These are phyloP conservation scores for Neurospora terricola DNA, from an alignment of 495 filamentous ascomycete species.

Conservation along the genomic window DNA sequence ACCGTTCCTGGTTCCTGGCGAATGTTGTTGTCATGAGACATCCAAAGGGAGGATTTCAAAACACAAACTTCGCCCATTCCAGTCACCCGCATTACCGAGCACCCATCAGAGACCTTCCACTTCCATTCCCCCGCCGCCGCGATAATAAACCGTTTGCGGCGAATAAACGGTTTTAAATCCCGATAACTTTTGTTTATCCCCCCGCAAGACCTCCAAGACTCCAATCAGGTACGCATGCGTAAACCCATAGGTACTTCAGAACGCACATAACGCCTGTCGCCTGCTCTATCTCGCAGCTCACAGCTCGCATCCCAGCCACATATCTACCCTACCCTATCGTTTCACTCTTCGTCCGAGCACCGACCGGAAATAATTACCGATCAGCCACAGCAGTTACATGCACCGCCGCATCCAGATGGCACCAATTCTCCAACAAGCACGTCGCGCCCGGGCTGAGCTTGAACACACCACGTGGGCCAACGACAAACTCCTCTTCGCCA, in stretches of 20 bases:
- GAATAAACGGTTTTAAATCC: not conserved
- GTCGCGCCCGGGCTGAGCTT: constrained; percentile 9
- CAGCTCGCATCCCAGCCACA: not conserved
- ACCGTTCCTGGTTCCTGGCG: not conserved
- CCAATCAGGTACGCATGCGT: not conserved
- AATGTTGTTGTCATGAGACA: too few relatives aligned
- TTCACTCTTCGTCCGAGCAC: not conserved
- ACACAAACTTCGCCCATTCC: not conserved
- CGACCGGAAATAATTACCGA: not conserved
- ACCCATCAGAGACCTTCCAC: not conserved
- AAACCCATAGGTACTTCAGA: not conserved
- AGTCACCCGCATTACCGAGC: not conserved
- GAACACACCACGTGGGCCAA: constrained; percentile 20
- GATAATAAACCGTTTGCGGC: not conserved
- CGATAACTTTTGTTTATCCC: not conserved
- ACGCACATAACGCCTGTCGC: not conserved
- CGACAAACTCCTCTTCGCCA: constrained; percentile 14
- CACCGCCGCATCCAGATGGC: constrained; percentile 21
- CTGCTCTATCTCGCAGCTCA: not conserved
- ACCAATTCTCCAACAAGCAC: constrained; percentile 16
- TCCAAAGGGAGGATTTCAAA: too few relatives aligned
- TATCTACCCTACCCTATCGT: not conserved
- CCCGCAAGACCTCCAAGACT: not conserved
- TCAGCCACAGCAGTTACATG: constrained; percentile 13
- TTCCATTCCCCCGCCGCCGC: not conserved